A percentile compares a stretch with the other conserved stretches of the same genome.
Conservation (phyloP, 2,329 filamentous ascomycete genomes). For the Lasiodiplodia sp. region DNA sequence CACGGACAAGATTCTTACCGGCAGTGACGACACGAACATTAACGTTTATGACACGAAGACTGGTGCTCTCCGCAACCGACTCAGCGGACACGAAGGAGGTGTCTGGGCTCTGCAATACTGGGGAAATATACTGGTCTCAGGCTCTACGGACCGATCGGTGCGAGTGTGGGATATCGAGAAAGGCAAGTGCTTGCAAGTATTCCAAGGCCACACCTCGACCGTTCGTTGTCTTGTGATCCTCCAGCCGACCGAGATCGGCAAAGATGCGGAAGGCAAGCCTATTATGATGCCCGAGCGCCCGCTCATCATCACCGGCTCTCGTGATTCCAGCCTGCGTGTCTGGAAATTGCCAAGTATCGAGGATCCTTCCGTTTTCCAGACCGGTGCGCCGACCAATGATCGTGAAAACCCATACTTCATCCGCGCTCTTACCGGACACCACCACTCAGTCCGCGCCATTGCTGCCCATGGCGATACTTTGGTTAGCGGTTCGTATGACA, state of each 20-base stretch:
- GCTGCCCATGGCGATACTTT: conserved; percentile 93
- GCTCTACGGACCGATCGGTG: conserved; percentile 95
- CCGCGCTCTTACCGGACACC: conserved; percentile 83
- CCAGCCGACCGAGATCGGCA: conserved; percentile 81
- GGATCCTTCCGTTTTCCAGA: conserved; percentile 80
- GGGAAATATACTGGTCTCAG: conserved; percentile 92
- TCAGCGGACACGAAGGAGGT: conserved; percentile 94
- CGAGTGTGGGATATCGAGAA: conserved; percentile 99
- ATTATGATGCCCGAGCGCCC: conserved; percentile 94
- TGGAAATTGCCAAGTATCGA: conserved; percentile 89
- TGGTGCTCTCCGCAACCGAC: conserved; percentile 79
- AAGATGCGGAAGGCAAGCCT: conserved; percentile 72
- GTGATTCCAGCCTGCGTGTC: conserved; percentile 90
- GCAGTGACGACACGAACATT: conserved; percentile 96
- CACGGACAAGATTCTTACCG: conserved; percentile 96
- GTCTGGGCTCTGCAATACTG: conserved; percentile 98
- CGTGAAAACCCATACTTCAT: conserved; percentile 94
- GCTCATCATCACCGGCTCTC: conserved; percentile 94
- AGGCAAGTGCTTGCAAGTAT: conserved; percentile 91
- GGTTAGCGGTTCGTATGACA: conserved; percentile 98
- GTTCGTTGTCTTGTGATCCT: conserved; percentile 95
- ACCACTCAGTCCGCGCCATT: conserved; percentile 94
- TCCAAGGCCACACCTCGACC: conserved; percentile 97
- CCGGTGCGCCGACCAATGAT: conserved; percentile 74
- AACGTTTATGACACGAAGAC: conserved; percentile 98